A percentile compares a stretch with the other conserved stretches of the same genome.
Evolutionary conservation across 2,329 filamentous ascomycete species (phyloP).

Genomic region (Fusarium palustre): DNA sequence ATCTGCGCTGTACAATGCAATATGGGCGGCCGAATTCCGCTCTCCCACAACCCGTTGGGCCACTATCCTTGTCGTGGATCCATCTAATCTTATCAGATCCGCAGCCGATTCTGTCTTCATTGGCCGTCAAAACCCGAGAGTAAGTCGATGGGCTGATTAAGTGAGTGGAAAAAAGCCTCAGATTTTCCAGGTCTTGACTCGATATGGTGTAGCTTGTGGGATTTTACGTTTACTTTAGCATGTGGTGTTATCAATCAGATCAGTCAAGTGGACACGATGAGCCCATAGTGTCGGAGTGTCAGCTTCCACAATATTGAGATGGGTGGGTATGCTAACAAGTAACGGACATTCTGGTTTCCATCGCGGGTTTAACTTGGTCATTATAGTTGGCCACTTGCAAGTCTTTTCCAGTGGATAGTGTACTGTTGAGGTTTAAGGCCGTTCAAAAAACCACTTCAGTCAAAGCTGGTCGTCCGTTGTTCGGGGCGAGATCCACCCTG

Average conservation of each 20-base stretch:
- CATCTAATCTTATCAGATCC: conserved; percentile 47
- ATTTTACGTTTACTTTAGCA: background rate
- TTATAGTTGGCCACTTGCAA: background rate
- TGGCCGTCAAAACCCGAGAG: background rate
- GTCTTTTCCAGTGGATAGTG: too few species aligned
- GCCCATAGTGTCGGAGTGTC: too few species aligned
- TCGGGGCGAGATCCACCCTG: too few species aligned
- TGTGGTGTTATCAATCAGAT: background rate
- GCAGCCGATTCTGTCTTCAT: background rate
- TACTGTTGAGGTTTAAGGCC: too few species aligned
- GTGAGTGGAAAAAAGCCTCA: conserved; percentile 10
- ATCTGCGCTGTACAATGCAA: background rate
- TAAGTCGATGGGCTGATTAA: conserved; percentile 6
- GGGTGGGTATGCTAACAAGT: too few species aligned
- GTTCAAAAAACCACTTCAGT: too few species aligned
- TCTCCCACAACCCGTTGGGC: conserved; percentile 20
- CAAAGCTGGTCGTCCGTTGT: too few species aligned
- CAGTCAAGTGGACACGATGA: background rate
- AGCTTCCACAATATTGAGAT: too few species aligned
- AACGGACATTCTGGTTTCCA: background rate
- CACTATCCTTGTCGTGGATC: conserved; percentile 1
- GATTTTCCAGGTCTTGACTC: background rate
- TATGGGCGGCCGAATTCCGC: conserved; percentile 27
- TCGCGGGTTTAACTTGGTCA: background rate
- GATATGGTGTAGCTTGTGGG: background rate